A percentile compares a stretch with the other conserved stretches of the same genome.
These are phyloP conservation scores for Austroboletus eburneus DNA, from an alignment of 768 basidiomycete genomes.

Conservation along the genomic window DNA sequence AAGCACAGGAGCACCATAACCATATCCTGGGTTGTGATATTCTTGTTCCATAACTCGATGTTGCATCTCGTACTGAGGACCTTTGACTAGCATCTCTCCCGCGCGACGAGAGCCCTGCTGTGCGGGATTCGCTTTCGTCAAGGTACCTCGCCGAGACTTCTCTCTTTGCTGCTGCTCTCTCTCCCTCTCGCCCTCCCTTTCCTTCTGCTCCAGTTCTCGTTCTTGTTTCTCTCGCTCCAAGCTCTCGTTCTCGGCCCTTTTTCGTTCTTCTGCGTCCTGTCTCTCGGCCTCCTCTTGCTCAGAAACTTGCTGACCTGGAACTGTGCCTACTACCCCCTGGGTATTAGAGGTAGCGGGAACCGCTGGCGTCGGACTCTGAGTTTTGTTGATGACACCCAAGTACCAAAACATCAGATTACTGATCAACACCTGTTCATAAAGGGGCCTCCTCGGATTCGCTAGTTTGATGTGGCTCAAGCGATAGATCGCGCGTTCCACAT, in stretches of 20 bases:
- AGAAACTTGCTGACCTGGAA: conserved; percentile 27
- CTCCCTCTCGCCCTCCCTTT: conserved; percentile 22
- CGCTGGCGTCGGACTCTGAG: conserved; percentile 48
- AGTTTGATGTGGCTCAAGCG: conserved; percentile 97
- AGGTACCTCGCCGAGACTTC: conserved; percentile 42
- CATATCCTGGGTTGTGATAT: conserved; percentile 43
- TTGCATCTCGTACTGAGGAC: conserved; percentile 93
- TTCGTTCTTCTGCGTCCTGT: conserved; percentile 39
- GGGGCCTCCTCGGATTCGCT: conserved; percentile 91
- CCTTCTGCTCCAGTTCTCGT: conserved; percentile 47
- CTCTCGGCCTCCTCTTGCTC: conserved; percentile 36
- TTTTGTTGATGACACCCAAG: conserved; percentile 93
- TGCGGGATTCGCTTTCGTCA: conserved; percentile 62
- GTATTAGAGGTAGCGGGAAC: conserved; percentile 31
- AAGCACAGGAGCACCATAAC: conserved; percentile 24
- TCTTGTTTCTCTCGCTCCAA: conserved; percentile 56
- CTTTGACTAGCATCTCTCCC: conserved; percentile 83
- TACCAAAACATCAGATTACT: conserved; percentile 99
- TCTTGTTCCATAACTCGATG: conserved; percentile 92
- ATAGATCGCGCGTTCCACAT: conserved; percentile 98
- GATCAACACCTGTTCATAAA: conserved; percentile 95
- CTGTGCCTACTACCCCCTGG: conserved; percentile 22
- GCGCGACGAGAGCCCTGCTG: conserved; percentile 50
- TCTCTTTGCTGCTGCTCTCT: conserved; percentile 40
- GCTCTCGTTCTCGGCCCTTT: conserved; percentile 38